Evolutionary conservation across 139 green algal species (phyloP).

Genomic region (Chlorella vulgaris): DNA sequence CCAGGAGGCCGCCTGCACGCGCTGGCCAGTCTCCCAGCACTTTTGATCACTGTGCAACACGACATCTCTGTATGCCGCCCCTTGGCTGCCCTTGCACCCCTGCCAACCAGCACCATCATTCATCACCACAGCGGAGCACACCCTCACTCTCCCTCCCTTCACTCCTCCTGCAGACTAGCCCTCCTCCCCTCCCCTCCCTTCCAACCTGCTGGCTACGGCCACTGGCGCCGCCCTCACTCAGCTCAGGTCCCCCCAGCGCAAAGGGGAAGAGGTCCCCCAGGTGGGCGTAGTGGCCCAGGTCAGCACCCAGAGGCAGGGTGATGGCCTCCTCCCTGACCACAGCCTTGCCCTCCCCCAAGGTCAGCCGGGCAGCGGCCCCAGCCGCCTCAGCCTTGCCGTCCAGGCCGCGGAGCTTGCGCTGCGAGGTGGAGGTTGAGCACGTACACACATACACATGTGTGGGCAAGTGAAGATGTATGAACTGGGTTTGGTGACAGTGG

Average conservation of each 20-base stretch:
- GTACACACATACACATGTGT: background rate
- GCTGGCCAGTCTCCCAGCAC: too few relatives aligned
- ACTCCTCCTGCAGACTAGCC: background rate
- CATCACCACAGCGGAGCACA: too few relatives aligned
- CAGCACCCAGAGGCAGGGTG: slow-evolving; percentile 42
- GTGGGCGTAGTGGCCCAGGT: slow-evolving; percentile 24
- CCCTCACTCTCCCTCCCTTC: too few relatives aligned
- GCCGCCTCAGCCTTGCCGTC: slow-evolving; percentile 11
- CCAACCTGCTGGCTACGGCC: background rate
- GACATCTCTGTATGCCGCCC: too few relatives aligned
- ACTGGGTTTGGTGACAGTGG: too few relatives aligned
- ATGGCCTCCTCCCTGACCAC: slow-evolving; percentile 66
- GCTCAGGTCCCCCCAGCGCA: background rate
- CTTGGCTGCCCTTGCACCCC: too few relatives aligned
- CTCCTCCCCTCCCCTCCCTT: background rate
- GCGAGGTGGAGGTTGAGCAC: slow-evolving; percentile 9
- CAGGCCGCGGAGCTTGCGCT: slow-evolving; percentile 43
- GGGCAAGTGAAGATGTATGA: too few relatives aligned
- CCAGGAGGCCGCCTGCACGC: too few relatives aligned
- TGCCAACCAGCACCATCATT: too few relatives aligned
- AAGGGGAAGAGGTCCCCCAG: slow-evolving; percentile 25
- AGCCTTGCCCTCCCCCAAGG: slow-evolving; percentile 44
- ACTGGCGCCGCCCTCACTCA: slow-evolving; percentile 1
- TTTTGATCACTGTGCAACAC: too few relatives aligned
- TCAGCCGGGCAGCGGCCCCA: slow-evolving; percentile 4